Conservation (phyloP, 192 early-diverging fungal species). For the Linnemannia schmuckeri region DNA sequence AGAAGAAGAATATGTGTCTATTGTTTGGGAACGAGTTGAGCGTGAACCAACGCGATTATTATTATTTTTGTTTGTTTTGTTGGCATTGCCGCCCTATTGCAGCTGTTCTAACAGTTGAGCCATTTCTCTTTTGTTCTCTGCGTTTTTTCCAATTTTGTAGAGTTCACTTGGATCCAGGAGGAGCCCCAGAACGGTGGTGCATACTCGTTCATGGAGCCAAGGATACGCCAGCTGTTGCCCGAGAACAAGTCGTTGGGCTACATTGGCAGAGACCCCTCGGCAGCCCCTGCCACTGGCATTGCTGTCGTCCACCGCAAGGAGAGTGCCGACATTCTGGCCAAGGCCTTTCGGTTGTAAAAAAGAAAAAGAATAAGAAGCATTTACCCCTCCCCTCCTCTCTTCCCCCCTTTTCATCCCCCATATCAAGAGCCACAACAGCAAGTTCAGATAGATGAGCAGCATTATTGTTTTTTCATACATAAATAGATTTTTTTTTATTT, state of each 20-base stretch:
- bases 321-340: conserved; percentile 67
- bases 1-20: conserved; percentile 28
- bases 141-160: conserved; percentile 22
- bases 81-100: background rate
- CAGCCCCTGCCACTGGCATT: conserved; percentile 88
- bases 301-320: conserved; percentile 77
- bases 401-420: background rate
- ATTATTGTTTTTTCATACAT: background rate
- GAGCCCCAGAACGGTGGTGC: conserved; percentile 96
- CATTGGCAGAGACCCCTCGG: conserved; percentile 78
- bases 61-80: background rate
- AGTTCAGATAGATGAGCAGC: conserved; percentile 7
- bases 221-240: conserved; percentile 84
- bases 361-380: background rate
- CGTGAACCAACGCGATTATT: background rate
- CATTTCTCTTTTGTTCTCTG: background rate
- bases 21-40: conserved; percentile 42
- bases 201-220: conserved; percentile 89
- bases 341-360: conserved; percentile 58
- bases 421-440: background rate
- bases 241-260: conserved; percentile 64
- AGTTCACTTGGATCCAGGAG: conserved; percentile 88
- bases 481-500: conserved; percentile 5
- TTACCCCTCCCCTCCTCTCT: background rate
- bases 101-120: background rate